Conservation (phyloP, 2,329 filamentous ascomycete genomes). For the Alternaria sp. region DNA sequence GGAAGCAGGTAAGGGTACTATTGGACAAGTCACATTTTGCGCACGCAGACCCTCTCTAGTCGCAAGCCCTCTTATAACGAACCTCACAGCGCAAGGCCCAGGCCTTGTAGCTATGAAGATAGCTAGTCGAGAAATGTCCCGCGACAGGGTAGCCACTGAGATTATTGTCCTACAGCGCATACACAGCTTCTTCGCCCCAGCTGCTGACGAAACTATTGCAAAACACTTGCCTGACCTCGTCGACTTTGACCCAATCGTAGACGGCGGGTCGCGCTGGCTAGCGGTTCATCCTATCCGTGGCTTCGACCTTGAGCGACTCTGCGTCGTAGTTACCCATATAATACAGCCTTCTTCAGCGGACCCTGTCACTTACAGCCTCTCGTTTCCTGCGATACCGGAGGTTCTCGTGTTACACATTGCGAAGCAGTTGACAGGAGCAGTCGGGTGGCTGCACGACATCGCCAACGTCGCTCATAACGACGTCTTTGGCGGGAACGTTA, state of each 20-base stretch:
- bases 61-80: neutral
- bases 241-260: neutral
- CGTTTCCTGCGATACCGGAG: neutral
- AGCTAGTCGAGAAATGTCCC: neutral
- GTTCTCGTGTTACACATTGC: neutral
- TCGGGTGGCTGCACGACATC: neutral
- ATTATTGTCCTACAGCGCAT: neutral
- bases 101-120: slow-evolving; percentile 1
- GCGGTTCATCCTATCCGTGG: neutral
- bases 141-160: neutral
- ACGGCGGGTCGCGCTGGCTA: neutral
- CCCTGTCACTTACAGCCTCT: too few relatives aligned
- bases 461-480: neutral
- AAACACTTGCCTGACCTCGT: neutral
- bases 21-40: neutral
- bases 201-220: fast-evolving
- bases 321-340: neutral
- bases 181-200: neutral
- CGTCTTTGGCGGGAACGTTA: slow-evolving; percentile 1
- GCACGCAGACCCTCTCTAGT: neutral
- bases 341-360: neutral
- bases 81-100: neutral
- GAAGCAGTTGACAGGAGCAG: neutral
- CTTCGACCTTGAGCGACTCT: neutral
- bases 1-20: neutral